Evolutionary conservation across 441 rosid species (phyloP).

Genomic region (Euphorbia neoarborescens): DNA sequence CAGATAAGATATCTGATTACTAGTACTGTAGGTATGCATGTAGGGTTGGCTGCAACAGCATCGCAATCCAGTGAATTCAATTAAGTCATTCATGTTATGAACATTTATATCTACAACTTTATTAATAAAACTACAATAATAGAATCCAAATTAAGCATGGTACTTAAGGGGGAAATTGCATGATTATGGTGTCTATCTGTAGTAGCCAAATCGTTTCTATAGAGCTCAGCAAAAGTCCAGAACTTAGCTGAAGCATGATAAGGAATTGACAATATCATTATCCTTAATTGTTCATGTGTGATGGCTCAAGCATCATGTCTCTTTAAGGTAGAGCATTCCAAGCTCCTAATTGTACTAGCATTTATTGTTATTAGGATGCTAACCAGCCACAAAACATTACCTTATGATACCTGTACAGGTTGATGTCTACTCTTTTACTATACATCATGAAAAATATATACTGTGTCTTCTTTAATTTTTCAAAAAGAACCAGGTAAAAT

Average conservation of each 20-base stretch:
- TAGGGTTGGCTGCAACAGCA: not conserved
- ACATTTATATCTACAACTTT: not conserved
- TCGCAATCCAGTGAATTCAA: not conserved
- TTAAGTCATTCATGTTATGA: not conserved
- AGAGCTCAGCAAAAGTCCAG: not conserved
- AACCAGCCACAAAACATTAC: not conserved
- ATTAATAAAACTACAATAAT: not conserved
- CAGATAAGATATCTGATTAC: slow-evolving; percentile 10
- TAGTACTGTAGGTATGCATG: not conserved
- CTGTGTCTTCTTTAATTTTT: not conserved
- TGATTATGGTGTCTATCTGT: no score
- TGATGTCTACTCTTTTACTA: not conserved
- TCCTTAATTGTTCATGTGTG: not conserved
- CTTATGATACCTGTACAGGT: not conserved
- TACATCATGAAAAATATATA: not conserved
- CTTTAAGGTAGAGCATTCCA: not conserved
- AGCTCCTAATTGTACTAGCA: not conserved
- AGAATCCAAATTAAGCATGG: not conserved
- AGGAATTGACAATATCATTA: not conserved
- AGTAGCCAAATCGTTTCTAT: not conserved
- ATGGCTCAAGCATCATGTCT: not conserved
- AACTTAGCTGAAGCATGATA: not conserved
- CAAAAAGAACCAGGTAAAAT: not conserved
- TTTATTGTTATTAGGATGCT: not conserved
- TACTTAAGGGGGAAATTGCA: not conserved